Conservation (phyloP, 2,329 filamentous ascomycete genomes). For the Scedosporium minutisporum region DNA sequence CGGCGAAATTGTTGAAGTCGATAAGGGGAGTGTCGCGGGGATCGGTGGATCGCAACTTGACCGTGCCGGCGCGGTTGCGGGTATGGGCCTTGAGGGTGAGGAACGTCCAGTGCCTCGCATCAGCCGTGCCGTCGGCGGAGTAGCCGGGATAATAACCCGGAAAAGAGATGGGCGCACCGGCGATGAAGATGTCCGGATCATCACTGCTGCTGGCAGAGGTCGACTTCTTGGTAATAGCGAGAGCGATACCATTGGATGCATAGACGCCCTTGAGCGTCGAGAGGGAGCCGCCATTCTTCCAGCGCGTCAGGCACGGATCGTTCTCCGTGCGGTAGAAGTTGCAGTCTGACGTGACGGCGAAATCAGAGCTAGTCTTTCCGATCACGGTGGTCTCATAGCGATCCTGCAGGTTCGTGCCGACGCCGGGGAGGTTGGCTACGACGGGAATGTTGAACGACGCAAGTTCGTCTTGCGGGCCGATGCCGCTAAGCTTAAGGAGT, state of each 20-base stretch:
- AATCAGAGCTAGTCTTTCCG: conserved; percentile 15
- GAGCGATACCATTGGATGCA: conserved; percentile 40
- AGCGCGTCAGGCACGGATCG: conserved; percentile 27
- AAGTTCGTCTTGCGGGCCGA: conserved; percentile 33
- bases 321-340: conserved; percentile 19
- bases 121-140: conserved; percentile 30
- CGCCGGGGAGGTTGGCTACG: conserved; percentile 43
- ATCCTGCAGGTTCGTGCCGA: conserved; percentile 52
- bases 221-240: conserved; percentile 29
- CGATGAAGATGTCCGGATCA: conserved; percentile 44
- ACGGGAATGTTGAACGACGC: conserved; percentile 29
- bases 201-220: conserved; percentile 25
- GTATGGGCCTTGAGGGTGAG: conserved; percentile 41
- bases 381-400: conserved; percentile 20
- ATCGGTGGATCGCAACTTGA: conserved; percentile 38
- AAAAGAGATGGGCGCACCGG: conserved; percentile 45
- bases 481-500: conserved; percentile 40
- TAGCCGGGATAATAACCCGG: conserved; percentile 48
- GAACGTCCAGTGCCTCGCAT: conserved; percentile 30
- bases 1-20: conserved; percentile 35
- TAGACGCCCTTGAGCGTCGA: conserved; percentile 21
- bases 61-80: conserved; percentile 30
- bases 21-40: conserved; percentile 44
- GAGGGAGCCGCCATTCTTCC: conserved; percentile 16
- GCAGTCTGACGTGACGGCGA: conserved; percentile 19